Evolutionary conservation across 2,329 filamentous ascomycete species (phyloP).

Genomic region (Arthrobotrys sphaeroides): DNA sequence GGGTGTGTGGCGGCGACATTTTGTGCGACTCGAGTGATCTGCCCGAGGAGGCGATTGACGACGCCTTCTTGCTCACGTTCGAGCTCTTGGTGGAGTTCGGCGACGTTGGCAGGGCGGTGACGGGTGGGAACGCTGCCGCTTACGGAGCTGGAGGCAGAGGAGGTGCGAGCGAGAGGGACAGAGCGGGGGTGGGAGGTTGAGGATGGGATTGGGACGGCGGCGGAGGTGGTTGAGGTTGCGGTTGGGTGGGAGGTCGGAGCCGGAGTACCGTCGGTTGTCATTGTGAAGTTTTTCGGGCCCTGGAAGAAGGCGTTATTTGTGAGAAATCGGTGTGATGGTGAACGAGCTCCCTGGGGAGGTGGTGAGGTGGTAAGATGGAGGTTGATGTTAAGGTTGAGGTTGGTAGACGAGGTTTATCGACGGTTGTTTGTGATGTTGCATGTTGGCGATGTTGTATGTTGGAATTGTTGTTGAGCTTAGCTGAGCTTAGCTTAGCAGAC

Average conservation of each 20-base stretch:
- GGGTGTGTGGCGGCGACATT: conserved; percentile 74
- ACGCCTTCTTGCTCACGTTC: conserved; percentile 58
- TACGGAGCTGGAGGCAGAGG: conserved; percentile 46
- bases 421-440: conserved; percentile 4
- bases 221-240: conserved; percentile 12
- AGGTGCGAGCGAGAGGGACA: conserved; percentile 24
- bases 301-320: neutral
- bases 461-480: conserved; percentile 6
- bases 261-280: conserved; percentile 23
- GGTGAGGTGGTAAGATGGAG: neutral
- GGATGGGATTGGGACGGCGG: conserved; percentile 39
- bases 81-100: conserved; percentile 58
- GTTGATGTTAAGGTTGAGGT: neutral
- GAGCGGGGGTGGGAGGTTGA: conserved; percentile 22
- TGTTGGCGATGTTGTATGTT: neutral
- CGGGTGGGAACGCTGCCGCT: conserved; percentile 37
- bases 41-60: conserved; percentile 75
- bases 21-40: conserved; percentile 73
- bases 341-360: neutral
- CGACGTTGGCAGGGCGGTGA: conserved; percentile 53
- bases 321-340: neutral
- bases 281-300: conserved; percentile 10
- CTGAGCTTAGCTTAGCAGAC: neutral
- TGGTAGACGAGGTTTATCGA: neutral
- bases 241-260: conserved; percentile 21